A percentile compares a stretch with the other conserved stretches of the same genome.
Evolutionary conservation across 352 stramenopile species (phyloP).

Genomic region (Globisporangium splendens): DNA sequence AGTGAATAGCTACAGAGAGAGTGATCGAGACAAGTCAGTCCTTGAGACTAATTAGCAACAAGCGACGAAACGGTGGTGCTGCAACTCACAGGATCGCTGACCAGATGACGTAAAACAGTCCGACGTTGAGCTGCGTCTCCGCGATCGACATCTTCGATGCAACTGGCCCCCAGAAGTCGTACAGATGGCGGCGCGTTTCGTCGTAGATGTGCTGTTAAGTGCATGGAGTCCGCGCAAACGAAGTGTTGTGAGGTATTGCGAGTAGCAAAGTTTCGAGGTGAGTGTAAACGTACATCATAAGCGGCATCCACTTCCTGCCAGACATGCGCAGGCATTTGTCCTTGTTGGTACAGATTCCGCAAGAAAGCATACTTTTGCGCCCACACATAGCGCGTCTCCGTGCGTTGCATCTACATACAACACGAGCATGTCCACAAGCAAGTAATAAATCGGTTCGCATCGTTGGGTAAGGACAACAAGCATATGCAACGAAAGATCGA

Average conservation of each 20-base stretch:
- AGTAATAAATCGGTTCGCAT: background rate
- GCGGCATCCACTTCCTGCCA: constrained; percentile 52
- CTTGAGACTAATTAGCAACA: background rate
- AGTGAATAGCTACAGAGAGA: constrained; percentile 35
- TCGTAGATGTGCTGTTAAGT: constrained; percentile 53
- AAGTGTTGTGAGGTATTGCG: no score
- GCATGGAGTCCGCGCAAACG: no score
- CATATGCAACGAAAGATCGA: constrained; percentile 7
- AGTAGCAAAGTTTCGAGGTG: no score
- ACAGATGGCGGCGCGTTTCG: constrained; percentile 40
- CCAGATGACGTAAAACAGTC: constrained; percentile 70
- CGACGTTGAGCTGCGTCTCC: constrained; percentile 57
- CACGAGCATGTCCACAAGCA: background rate
- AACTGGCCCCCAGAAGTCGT: constrained; percentile 63
- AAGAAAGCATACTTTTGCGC: constrained; percentile 62
- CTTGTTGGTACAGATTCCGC: constrained; percentile 39
- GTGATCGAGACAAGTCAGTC: background rate
- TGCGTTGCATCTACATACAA: constrained; percentile 42
- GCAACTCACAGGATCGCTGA: constrained; percentile 49
- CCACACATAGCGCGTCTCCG: constrained; percentile 47
- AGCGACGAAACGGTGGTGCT: no score
- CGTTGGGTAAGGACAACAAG: constrained; percentile 1
- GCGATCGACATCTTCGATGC: constrained; percentile 35
- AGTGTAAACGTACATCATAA: constrained; percentile 52
- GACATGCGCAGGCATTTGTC: constrained; percentile 44